These are phyloP conservation scores for Dillenia suffruticosa DNA, from an alignment of 164 flowering plant genomes.

Conservation along the genomic window DNA sequence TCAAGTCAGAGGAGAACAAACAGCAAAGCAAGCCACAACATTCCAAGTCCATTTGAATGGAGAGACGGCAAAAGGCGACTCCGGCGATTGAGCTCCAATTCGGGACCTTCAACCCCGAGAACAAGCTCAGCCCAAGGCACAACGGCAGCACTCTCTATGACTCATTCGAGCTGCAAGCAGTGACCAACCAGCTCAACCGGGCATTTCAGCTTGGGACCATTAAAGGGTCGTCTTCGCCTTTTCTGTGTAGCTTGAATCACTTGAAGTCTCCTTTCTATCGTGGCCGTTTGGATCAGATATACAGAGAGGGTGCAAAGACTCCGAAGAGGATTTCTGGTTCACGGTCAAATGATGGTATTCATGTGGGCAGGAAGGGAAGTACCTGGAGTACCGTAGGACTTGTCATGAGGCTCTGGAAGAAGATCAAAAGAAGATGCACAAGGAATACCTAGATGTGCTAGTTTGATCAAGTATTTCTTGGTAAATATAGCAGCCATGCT, in stretches of 20 bases:
- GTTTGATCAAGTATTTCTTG: too few relatives aligned
- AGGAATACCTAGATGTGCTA: neutral
- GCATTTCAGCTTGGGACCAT: conserved; percentile 20
- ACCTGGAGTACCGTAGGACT: conserved; percentile 13
- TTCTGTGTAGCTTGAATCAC: conserved; percentile 7
- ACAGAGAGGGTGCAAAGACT: conserved; percentile 17
- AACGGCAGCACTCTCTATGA: conserved; percentile 44
- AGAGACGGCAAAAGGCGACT: conserved; percentile 8
- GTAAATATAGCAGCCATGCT: neutral
- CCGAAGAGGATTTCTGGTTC: conserved; percentile 15
- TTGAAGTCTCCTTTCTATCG: conserved; percentile 24
- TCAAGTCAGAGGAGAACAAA: too few relatives aligned
- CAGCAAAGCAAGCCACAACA: too few relatives aligned
- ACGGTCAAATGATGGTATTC: neutral
- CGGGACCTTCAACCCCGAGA: conserved; percentile 20
- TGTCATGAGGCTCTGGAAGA: conserved; percentile 38
- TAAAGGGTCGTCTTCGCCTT: conserved; percentile 10
- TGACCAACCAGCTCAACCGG: conserved; percentile 42
- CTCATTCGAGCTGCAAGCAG: conserved; percentile 44
- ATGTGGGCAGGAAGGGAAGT: neutral
- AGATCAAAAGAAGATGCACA: conserved; percentile 18
- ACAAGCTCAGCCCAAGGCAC: conserved; percentile 32
- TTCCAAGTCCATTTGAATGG: neutral
- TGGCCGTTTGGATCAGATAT: conserved; percentile 5
- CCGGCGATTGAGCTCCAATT: conserved; percentile 8